Percentiles rank a stretch among this genome's conserved stretches.
Conservation (phyloP, 192 early-diverging fungal species). For the Coemansia sp. region DNA sequence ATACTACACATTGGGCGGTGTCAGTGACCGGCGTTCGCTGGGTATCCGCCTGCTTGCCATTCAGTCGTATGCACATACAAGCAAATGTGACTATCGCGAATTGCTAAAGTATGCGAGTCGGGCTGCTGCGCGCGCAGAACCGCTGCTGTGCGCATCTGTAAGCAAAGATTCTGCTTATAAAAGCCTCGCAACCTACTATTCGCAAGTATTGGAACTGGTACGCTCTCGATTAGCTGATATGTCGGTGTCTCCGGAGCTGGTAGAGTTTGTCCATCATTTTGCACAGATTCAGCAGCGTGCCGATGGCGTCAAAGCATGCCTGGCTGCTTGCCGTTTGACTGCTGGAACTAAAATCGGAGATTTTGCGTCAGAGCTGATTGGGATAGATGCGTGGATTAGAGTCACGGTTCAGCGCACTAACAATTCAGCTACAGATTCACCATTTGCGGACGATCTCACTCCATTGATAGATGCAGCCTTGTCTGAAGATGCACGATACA, state of each 20-base stretch:
- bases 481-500: conserved; percentile 12
- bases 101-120: conserved; percentile 28
- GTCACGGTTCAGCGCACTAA: background rate
- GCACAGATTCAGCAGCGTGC: conserved; percentile 1
- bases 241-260: conserved; percentile 27
- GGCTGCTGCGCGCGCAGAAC: conserved; percentile 6
- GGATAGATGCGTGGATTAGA: conserved; percentile 2
- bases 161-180: background rate
- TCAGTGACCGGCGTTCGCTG: conserved; percentile 3
- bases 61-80: conserved; percentile 25
- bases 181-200: conserved; percentile 12
- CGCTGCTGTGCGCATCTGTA: background rate
- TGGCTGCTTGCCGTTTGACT: conserved; percentile 10
- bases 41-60: conserved; percentile 26
- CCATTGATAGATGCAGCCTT: conserved; percentile 9
- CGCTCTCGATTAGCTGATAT: conserved; percentile 4
- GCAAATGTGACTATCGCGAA: conserved; percentile 32
- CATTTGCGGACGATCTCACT: background rate
- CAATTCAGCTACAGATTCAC: background rate
- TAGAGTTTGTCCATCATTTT: conserved; percentile 27
- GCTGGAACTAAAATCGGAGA: background rate
- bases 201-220: conserved; percentile 11
- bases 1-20: conserved; percentile 34
- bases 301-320: conserved; percentile 1
- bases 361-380: conserved; percentile 11